A percentile compares a stretch with the other conserved stretches of the same genome.
phyloP scores from a whole-genome alignment of 768 basidiomycete genomes.

The Filobasidium wieringae region DNA sequence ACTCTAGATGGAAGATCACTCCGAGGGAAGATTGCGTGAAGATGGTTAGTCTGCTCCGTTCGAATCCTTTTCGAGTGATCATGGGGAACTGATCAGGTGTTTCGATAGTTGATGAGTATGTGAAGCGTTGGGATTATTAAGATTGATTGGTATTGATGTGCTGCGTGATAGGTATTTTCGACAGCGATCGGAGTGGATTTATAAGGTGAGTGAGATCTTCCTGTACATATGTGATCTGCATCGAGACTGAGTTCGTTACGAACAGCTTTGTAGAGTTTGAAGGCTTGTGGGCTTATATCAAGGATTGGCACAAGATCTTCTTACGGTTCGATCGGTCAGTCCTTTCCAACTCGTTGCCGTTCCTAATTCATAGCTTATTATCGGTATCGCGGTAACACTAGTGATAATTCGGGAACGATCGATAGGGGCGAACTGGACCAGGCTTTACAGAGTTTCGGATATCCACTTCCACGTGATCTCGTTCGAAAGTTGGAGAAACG shows the following conservation, averaged over 20 bases:
- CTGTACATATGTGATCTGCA: background rate
- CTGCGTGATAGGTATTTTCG: constrained; percentile 32
- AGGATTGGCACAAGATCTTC: constrained; percentile 40
- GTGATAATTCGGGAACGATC: constrained; percentile 34
- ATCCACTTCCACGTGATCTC: constrained; percentile 34
- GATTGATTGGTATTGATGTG: background rate
- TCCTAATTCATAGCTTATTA: background rate
- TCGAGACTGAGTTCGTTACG: too few species aligned
- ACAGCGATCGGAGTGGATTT: constrained; percentile 34
- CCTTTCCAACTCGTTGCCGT: background rate
- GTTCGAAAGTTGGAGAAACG: constrained; percentile 36
- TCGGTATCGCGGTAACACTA: background rate
- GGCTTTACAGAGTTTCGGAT: constrained; percentile 36
- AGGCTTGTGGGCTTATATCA: constrained; percentile 36
- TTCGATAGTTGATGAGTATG: background rate
- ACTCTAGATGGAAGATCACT: constrained; percentile 28
- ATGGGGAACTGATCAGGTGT: constrained; percentile 11
- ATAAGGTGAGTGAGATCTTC: background rate
- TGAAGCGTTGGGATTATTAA: too few species aligned
- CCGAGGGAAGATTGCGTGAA: constrained; percentile 39
- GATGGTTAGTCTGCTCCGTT: constrained; percentile 29
- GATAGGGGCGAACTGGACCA: constrained; percentile 37
- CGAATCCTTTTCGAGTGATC: background rate
- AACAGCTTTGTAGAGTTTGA: constrained; percentile 39
- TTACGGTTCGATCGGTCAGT: constrained; percentile 32